Percentiles rank a stretch among this genome's conserved stretches.
phyloP scores from a whole-genome alignment of 2,329 filamentous ascomycete species.

The Colletotrichum chlorophyti region DNA sequence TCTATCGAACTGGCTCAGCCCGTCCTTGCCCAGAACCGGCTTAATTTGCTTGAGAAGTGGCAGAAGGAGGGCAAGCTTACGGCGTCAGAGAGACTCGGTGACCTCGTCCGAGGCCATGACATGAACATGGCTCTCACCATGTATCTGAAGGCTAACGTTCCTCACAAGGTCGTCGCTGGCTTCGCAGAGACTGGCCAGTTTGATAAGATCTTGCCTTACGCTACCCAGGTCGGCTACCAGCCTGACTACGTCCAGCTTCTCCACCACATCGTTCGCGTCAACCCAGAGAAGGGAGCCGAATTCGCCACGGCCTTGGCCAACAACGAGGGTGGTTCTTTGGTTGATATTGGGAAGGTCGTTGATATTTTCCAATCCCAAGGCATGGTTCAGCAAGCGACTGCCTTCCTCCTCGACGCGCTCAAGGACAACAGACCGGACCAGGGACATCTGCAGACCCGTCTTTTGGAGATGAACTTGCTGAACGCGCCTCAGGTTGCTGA shows the following conservation, averaged over 20 bases:
- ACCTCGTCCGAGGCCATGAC: constrained; percentile 90
- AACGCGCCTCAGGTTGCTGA: constrained; percentile 98
- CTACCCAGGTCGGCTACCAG: constrained; percentile 82
- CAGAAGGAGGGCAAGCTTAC: constrained; percentile 94
- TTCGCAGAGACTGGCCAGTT: constrained; percentile 97
- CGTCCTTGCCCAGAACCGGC: constrained; percentile 90
- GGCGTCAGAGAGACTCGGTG: constrained; percentile 94
- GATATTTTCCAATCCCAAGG: constrained; percentile 98
- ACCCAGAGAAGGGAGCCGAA: constrained; percentile 92
- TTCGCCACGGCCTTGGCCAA: constrained; percentile 94
- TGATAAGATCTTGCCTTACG: constrained; percentile 94
- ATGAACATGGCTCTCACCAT: constrained; percentile 85
- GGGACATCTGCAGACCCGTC: constrained; percentile 88
- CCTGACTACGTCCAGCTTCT: constrained; percentile 95
- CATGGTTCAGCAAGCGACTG: constrained; percentile 96
- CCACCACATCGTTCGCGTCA: constrained; percentile 89
- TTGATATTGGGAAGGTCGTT: constrained; percentile 93
- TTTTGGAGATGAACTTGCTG: constrained; percentile 97
- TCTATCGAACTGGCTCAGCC: constrained; percentile 92
- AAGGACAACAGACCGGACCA: constrained; percentile 96
- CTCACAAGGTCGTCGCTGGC: constrained; percentile 93
- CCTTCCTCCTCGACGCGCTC: constrained; percentile 95
- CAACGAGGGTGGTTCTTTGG: constrained; percentile 83
- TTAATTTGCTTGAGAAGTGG: constrained; percentile 98
- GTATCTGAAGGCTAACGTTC: constrained; percentile 88